Base-by-base conservation (phyloP, 2,329 filamentous ascomycete species). In the Hypoxylon sp. region DNA sequence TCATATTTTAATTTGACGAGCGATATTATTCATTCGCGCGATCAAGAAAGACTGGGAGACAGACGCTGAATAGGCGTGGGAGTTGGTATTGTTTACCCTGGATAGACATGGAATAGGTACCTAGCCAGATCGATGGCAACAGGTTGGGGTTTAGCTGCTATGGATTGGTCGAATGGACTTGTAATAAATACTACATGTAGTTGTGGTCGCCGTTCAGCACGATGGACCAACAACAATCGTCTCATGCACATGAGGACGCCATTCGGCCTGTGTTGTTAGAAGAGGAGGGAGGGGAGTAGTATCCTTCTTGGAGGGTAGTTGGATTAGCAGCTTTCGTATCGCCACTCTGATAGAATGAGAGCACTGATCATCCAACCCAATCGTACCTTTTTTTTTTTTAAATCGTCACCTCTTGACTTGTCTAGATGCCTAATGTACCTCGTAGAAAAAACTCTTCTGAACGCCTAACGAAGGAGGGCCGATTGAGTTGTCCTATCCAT, bases 301-400 rank as follows among this genome's bases (percentile, higher is more conserved):
- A 16, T 7, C 11, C 9, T 51, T 35, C 32, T 45, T 31, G 42
- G 34, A 52, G 43, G 38, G 41, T 56, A 23, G 35, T 52, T 49
- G 48, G 53, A 49, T 52, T 45, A 56, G 43, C 38, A 49, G 38
- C 38, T 27, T 52, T 41, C 32, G 19, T 51, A 56, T 56, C 53
- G n/a, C 53, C 48, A 56, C 53, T 56, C 53, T 23, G 34, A 44
- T 29, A 42, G 13, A 56, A 56, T 45, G 43, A 56, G 38, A 52
- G 48, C 48, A 48, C 29, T 38, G 30, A 45, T 37, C 35, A 17
- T 56, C 48, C 52, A 48, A 55, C 38, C 34, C 29, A 36, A 27
- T 17, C 30, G 25, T 35, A 11, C 15, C 7, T n/a, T 3, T 8
- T 32, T 12, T 17, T 29, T 25, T 15, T 3, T 15, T 20, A 32